A percentile compares a stretch with the other conserved stretches of the same genome.
Evolutionary conservation across 208 protist genomes (phyloP).

Genomic region (Angomonas ambiguus): DNA sequence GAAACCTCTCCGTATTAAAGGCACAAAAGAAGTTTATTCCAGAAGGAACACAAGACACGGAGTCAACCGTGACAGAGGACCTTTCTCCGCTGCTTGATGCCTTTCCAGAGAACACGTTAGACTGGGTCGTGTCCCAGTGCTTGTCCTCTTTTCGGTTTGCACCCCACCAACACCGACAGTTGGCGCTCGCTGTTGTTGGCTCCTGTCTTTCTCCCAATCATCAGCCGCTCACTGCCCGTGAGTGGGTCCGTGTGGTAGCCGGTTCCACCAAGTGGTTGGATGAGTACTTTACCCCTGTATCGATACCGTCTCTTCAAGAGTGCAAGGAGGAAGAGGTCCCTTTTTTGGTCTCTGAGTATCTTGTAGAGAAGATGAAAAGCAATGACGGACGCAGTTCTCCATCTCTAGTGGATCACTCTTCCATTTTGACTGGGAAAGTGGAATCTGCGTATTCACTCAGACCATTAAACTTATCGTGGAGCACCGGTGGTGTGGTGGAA

Average conservation of each 20-base stretch:
- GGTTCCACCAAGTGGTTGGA: constrained; percentile 7
- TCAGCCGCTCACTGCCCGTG: constrained; percentile 26
- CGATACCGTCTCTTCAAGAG: too few species aligned
- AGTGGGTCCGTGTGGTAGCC: constrained; percentile 32
- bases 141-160: constrained; percentile 2
- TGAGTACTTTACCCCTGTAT: too few species aligned
- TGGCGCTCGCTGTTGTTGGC: constrained; percentile 48
- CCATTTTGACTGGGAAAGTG: constrained; percentile 45
- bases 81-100: neutral
- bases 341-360: too few species aligned
- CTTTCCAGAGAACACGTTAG: neutral
- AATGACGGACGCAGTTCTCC: too few species aligned
- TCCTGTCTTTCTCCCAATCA: constrained; percentile 36
- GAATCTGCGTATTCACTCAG: constrained; percentile 48
- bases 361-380: too few species aligned
- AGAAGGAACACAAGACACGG: neutral
- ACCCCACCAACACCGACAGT: constrained; percentile 25
- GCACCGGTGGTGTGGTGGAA: constrained; percentile 56
- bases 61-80: neutral
- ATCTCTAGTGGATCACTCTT: too few species aligned
- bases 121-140: neutral
- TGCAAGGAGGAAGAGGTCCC: too few species aligned
- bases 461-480: constrained; percentile 69
- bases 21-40: neutral
- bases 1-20: neutral